phyloP scores from a whole-genome alignment of 2,329 filamentous ascomycete genomes.

The Zymoseptoria passerinii region DNA sequence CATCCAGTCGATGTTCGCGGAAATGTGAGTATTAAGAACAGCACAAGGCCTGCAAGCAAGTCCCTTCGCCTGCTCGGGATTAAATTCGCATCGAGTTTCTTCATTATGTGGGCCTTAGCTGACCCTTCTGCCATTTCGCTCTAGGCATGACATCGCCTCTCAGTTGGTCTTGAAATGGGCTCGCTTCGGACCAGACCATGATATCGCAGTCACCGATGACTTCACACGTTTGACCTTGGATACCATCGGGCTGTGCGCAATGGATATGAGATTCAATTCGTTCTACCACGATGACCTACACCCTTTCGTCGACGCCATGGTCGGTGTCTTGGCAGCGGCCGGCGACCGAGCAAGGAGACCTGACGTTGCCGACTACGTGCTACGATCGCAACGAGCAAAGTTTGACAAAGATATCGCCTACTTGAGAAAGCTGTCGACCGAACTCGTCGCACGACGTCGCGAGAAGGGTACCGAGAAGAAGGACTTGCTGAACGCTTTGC shows the following conservation, averaged over 20 bases:
- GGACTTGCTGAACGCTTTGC: conserved; percentile 56
- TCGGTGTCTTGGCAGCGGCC: conserved; percentile 49
- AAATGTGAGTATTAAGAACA: not conserved
- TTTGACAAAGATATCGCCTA: conserved; percentile 3
- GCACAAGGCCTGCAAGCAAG: too few species aligned
- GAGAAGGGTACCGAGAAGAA: conserved; percentile 37
- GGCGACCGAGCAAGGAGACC: conserved; percentile 40
- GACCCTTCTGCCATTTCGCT: too few species aligned
- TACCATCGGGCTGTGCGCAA: conserved; percentile 59
- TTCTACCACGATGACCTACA: conserved; percentile 61
- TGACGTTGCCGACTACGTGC: conserved; percentile 12
- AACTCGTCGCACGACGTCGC: conserved; percentile 6
- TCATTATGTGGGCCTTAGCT: too few species aligned
- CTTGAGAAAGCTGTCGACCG: conserved; percentile 4
- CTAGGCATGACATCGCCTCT: conserved; percentile 1
- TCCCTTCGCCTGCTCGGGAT: too few species aligned
- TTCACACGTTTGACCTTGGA: conserved; percentile 64
- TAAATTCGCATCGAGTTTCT: too few species aligned
- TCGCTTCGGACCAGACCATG: conserved; percentile 40
- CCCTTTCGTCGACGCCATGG: conserved; percentile 65
- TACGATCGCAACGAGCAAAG: conserved; percentile 13
- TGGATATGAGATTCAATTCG: conserved; percentile 66
- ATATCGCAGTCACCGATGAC: conserved; percentile 55
- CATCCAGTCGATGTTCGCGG: conserved; percentile 36
- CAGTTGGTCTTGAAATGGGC: conserved; percentile 8